Base-by-base conservation (phyloP, 805 yeast genomes). In the Lachancea mirantina region DNA sequence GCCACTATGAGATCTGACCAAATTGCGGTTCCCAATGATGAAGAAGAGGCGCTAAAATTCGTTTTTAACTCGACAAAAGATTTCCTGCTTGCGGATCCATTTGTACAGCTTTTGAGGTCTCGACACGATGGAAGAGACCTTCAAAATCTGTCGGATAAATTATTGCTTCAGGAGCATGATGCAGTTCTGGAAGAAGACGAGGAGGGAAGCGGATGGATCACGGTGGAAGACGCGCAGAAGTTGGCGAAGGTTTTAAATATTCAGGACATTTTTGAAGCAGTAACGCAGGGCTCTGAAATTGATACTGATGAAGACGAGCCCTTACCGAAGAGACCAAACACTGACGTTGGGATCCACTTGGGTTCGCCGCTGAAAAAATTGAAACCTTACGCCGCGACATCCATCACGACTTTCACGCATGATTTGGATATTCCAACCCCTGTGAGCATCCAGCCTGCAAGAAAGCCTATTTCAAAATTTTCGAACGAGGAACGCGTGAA, bases 351-450 rank as follows among this genome's bases (percentile, higher is more conserved):
- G 31, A 19, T 6, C 22, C 32, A 16, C 8, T 31, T 46, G 15
- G 57, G 55, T 6, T 50, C 57, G 4, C 55, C 56, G 0, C 40
- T 50, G 19, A 51, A 54, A 30, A 52, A 43, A 35, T 28, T 47
- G 16, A 49, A 43, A 26, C 34, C 26, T 14, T n/a, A n/a, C n/a
- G 21, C 34, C 2, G 36, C 30, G 14, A 23, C 25, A 6, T 17
- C 36, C 10, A 23, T 24, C 21, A 20, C 26, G 10, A 16, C 32
- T 8, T 27, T 28, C 23, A 21, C 19, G 13, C 41, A 38, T 23
- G 41, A 38, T 15, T 19, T 34, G 5, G 16, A 29, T 9, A n/a
- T 30, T 15, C 29, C 33, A 10, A 22, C 30, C 10, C 32, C 36
- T 2, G 22, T 35, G 2, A 28, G 32, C 9, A 14, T 35, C 14